Base-by-base conservation (phyloP, 345 rosid genomes). In the Lenwebbia sp. region DNA sequence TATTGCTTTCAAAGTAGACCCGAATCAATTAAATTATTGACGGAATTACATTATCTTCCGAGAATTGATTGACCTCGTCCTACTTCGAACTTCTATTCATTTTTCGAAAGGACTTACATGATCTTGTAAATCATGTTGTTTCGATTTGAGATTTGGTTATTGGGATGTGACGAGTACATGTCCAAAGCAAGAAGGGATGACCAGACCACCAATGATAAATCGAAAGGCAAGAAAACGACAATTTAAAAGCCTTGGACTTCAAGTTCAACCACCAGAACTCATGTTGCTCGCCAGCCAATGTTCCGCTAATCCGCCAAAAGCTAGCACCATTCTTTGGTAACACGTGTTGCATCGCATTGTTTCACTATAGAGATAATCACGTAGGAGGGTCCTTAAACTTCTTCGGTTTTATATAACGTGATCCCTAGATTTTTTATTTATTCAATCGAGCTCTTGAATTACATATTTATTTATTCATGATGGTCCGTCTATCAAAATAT, bases 401-500 rank as follows among this genome's bases (percentile, higher is more conserved):
- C 44, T 17, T 33, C 41, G 5, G 8, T 30, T 50, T 13, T 12
- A 12, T 44, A 44, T 10, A 47, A 47, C 2, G 50, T 47, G 9
- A 10, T 47, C 1, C 11, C 50, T 9, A 2, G 8, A 47, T 37
- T 0, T 47, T 47, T 47, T 47, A 9, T 47, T 9, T 47, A 47
- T 47, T 44, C 9, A 44, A 1, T 44, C 9, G 47, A 44, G 1
- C 50, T 47, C 50, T 30, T 62, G 28, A 62, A 62, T 14, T 62
- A 13, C 6, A 54, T 62, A 30, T 62, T 28, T 30, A 62, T 60
- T 28, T 30, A 14, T 28, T 60, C 22, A 0, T 7, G 74, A 28
- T 2, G 0, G 4, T 3, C 17, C 5, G 28, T 62, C 30, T 14
- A 0, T 28, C 30, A 6, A 30, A 60, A 28, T 62, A 28, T 13